Evolutionary conservation across 305 asterid genomes (phyloP).

Genomic region (Fraxinus angustifolia): DNA sequence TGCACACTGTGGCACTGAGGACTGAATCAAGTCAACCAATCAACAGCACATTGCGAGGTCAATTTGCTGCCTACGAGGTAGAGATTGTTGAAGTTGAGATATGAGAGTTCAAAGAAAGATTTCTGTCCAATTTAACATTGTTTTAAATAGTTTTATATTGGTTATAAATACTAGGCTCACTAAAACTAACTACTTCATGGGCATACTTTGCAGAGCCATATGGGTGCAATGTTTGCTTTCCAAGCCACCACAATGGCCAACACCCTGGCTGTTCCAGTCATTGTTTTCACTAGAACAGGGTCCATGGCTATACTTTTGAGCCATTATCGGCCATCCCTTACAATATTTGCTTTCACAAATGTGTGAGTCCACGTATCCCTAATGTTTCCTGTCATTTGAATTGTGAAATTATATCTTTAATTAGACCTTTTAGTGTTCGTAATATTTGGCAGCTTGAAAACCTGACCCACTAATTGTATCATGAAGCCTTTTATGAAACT

Average conservation of each 20-base stretch:
- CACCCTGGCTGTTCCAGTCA: slow-evolving; percentile 76
- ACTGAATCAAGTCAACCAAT: slow-evolving; percentile 61
- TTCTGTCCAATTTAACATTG: slow-evolving; percentile 2
- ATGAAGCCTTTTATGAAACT: neutral
- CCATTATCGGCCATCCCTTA: slow-evolving; percentile 81
- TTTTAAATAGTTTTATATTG: neutral
- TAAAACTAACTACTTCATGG: slow-evolving; percentile 20
- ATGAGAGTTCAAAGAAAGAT: neutral
- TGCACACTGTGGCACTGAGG: slow-evolving; percentile 92
- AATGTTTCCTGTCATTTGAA: slow-evolving; percentile 14
- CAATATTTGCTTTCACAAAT: slow-evolving; percentile 84
- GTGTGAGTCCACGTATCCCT: slow-evolving; percentile 47
- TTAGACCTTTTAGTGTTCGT: neutral
- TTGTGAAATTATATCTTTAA: neutral
- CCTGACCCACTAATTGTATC: neutral
- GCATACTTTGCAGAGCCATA: slow-evolving; percentile 57
- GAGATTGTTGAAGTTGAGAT: neutral
- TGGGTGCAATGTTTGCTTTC: slow-evolving; percentile 92
- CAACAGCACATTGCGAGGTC: slow-evolving; percentile 38
- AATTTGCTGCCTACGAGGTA: slow-evolving; percentile 54
- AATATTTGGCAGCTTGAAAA: slow-evolving; percentile 1
- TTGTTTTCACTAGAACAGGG: slow-evolving; percentile 96
- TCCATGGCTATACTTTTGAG: slow-evolving; percentile 84
- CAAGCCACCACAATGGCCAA: slow-evolving; percentile 88
- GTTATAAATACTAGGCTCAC: slow-evolving; percentile 5